A percentile compares a stretch with the other conserved stretches of the same genome.
Evolutionary conservation across 2,329 filamentous ascomycete genomes (phyloP).

Genomic region (Trichoderma aggressivum): DNA sequence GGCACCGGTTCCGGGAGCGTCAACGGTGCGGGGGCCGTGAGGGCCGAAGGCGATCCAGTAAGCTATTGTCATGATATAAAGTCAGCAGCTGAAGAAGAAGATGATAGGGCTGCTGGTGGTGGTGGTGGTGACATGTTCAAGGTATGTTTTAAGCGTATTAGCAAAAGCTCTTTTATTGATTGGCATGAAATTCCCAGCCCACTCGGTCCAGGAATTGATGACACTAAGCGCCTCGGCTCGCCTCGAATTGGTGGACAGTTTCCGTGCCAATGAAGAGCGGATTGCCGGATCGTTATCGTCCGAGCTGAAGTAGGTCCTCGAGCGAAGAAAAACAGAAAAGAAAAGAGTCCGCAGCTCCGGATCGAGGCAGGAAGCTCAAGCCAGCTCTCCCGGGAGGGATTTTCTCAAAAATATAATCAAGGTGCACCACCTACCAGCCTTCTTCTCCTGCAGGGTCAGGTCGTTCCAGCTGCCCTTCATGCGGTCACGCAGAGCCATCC

Average conservation of each 20-base stretch:
- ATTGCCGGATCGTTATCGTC: background rate
- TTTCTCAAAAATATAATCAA: constrained; percentile 26
- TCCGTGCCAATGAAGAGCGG: background rate
- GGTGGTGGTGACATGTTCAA: background rate
- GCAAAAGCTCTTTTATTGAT: background rate
- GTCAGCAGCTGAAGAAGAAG: constrained; percentile 30
- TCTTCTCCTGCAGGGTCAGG: constrained; percentile 95
- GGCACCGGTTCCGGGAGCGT: constrained; percentile 80
- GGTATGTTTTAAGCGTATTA: background rate
- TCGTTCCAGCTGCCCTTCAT: constrained; percentile 99
- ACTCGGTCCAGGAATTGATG: background rate
- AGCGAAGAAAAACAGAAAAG: no score
- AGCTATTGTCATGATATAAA: constrained; percentile 56
- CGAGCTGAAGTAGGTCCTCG: background rate
- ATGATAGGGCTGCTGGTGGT: background rate
- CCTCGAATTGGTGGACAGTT: background rate
- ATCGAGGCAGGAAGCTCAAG: background rate
- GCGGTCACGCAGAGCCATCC: constrained; percentile 96
- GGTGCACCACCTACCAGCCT: constrained; percentile 74
- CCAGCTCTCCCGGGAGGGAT: constrained; percentile 31
- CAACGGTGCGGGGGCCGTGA: constrained; percentile 82
- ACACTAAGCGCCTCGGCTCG: background rate
- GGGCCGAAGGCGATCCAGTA: constrained; percentile 99
- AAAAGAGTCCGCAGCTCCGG: background rate
- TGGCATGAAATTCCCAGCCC: background rate